phyloP scores from a whole-genome alignment of 352 stramenopile species.

The Phytophthora gonapodyides region DNA sequence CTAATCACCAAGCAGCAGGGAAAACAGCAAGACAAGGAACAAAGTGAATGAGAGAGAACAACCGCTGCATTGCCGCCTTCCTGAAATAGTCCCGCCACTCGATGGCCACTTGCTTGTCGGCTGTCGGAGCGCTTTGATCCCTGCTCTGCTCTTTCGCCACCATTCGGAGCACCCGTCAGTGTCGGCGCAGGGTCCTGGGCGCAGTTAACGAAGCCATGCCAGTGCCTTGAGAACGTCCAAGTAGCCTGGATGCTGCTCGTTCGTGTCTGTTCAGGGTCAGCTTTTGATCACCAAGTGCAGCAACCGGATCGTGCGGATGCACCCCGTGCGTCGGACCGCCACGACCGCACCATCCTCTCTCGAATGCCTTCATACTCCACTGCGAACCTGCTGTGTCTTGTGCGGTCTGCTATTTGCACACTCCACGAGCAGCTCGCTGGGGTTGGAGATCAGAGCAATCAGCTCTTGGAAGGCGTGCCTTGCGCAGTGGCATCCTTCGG shows the following conservation, averaged over 20 bases:
- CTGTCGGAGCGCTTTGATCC: slow-evolving; percentile 23
- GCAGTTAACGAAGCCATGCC: slow-evolving; percentile 20
- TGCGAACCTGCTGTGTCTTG: slow-evolving; percentile 21
- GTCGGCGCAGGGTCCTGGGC: slow-evolving; percentile 11
- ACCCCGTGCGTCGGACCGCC: slow-evolving; percentile 12
- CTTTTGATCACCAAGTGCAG: slow-evolving; percentile 16
- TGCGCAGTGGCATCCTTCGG: slow-evolving; percentile 56
- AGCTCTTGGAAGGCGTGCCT: slow-evolving; percentile 41
- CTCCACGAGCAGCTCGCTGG: slow-evolving; percentile 14
- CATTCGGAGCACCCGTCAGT: slow-evolving; percentile 12
- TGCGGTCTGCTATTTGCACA: slow-evolving; percentile 14
- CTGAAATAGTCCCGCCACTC: slow-evolving; percentile 40
- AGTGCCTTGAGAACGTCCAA: slow-evolving; percentile 22
- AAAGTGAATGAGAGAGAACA: slow-evolving; percentile 30
- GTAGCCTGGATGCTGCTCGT: slow-evolving; percentile 17
- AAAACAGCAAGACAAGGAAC: slow-evolving; percentile 10
- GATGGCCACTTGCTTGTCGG: slow-evolving; percentile 22
- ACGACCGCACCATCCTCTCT: slow-evolving; percentile 17
- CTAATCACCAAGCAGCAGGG: slow-evolving; percentile 8
- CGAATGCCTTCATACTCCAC: slow-evolving; percentile 18
- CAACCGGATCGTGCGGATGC: slow-evolving; percentile 15
- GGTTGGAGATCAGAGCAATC: slow-evolving; percentile 23
- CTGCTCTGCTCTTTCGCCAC: slow-evolving; percentile 31
- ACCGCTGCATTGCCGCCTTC: slow-evolving; percentile 37
- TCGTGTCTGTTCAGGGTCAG: slow-evolving; percentile 2